These are phyloP conservation scores for Coemansia guatemalensis DNA, from an alignment of 192 early-diverging fungal species.

Conservation along the genomic window DNA sequence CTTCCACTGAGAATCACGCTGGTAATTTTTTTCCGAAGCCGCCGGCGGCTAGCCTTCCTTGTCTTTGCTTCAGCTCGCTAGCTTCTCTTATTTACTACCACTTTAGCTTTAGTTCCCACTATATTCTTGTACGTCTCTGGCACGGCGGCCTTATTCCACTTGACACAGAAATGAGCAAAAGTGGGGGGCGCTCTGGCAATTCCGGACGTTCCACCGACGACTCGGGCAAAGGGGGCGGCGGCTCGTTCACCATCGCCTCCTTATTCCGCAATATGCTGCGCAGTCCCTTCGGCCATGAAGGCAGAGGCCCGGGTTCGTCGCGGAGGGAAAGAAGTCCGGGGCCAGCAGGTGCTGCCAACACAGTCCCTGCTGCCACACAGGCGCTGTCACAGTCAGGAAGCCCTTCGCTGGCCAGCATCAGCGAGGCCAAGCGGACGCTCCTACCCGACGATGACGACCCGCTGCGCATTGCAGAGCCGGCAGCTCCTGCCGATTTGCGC, in stretches of 20 bases:
- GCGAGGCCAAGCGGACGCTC: slow-evolving; percentile 4
- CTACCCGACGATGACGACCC: background rate
- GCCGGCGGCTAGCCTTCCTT: background rate
- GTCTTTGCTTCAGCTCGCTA: slow-evolving; percentile 6
- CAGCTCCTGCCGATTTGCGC: background rate
- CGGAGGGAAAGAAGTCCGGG: slow-evolving; percentile 10
- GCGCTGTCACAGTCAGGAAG: slow-evolving; percentile 1
- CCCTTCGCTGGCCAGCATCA: slow-evolving; percentile 7
- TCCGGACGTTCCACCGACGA: slow-evolving; percentile 18
- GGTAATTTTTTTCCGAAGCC: slow-evolving; percentile 1
- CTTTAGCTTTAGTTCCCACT: background rate
- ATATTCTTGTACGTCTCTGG: background rate
- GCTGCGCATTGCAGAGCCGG: background rate
- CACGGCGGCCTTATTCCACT: background rate
- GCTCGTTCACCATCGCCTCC: slow-evolving; percentile 15
- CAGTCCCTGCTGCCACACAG: background rate
- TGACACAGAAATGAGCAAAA: slow-evolving; percentile 12
- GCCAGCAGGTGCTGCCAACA: background rate
- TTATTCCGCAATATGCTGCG: slow-evolving; percentile 46
- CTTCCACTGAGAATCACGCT: background rate
- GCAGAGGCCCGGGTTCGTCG: slow-evolving; percentile 1
- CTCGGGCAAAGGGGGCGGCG: slow-evolving; percentile 7
- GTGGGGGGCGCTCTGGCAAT: slow-evolving; percentile 18
- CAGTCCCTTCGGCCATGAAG: slow-evolving; percentile 34
- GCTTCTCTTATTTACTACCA: background rate